Evolutionary conservation across 2,329 filamentous ascomycete species (phyloP).

Genomic region (Anthostomella pinea): DNA sequence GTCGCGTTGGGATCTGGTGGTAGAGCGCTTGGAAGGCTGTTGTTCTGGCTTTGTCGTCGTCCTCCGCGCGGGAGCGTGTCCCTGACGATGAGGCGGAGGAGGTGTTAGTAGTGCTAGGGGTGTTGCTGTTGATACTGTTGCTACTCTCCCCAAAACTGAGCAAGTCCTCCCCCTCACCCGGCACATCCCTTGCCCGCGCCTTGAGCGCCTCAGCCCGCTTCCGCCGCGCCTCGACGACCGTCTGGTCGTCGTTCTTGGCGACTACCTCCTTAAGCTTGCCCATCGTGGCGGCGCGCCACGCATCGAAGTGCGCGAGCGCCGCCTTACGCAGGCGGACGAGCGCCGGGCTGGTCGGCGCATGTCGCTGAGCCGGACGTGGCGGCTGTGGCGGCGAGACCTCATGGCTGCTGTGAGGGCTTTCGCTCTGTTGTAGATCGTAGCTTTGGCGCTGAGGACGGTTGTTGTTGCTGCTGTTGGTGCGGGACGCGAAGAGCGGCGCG

Average conservation of each 20-base stretch:
- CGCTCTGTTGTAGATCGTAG: background rate
- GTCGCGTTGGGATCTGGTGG: conserved; percentile 50
- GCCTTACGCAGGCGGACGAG: conserved; percentile 42
- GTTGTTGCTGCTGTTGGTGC: conserved; percentile 9
- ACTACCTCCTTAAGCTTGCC: conserved; percentile 67
- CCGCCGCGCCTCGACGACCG: conserved; percentile 45
- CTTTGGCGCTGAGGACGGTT: too few relatives aligned
- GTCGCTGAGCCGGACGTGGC: conserved; percentile 5
- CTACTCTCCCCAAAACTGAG: conserved; percentile 38
- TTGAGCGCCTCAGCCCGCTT: conserved; percentile 43
- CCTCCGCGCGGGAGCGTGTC: background rate
- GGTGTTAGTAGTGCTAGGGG: too few relatives aligned
- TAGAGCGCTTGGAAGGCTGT: conserved; percentile 50
- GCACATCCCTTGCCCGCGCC: conserved; percentile 33
- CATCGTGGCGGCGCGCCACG: conserved; percentile 74
- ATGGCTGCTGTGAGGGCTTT: conserved; percentile 1
- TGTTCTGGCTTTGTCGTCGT: conserved; percentile 23
- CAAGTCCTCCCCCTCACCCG: conserved; percentile 38
- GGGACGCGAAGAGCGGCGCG: conserved; percentile 20
- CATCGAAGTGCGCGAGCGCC: conserved; percentile 67
- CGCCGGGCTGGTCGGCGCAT: conserved; percentile 26
- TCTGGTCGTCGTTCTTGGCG: conserved; percentile 46
- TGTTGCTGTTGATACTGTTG: too few relatives aligned
- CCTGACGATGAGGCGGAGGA: background rate
- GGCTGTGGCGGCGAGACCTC: conserved; percentile 4